These are phyloP conservation scores for Lophium mytilinum DNA, from an alignment of 495 filamentous ascomycete species.

Conservation along the genomic window DNA sequence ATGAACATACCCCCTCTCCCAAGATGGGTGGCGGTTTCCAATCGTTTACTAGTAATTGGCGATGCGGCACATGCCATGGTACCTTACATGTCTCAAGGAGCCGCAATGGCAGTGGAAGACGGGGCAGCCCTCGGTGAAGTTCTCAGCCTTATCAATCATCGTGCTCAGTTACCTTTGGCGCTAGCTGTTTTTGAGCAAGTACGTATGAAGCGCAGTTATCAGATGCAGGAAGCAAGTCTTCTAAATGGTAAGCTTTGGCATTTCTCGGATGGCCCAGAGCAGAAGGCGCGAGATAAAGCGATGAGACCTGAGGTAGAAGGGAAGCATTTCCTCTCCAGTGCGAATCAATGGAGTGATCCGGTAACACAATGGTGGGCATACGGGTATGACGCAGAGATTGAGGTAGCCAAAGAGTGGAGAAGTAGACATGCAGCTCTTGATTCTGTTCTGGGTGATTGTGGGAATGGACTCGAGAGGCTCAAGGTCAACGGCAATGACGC, in stretches of 20 bases:
- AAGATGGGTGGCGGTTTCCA: conserved; percentile 28
- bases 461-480: too few species aligned
- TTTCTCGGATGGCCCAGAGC: conserved; percentile 39
- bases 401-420: conserved; percentile 13
- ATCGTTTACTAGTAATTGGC: conserved; percentile 36
- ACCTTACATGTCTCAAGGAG: conserved; percentile 38
- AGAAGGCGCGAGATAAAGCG: conserved; percentile 36
- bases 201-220: conserved; percentile 16
- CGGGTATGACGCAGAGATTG: conserved; percentile 41
- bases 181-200: conserved; percentile 23
- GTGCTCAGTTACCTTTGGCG: background rate
- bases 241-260: conserved; percentile 38
- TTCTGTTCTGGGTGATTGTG: background rate
- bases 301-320: conserved; percentile 36
- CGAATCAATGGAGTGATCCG: conserved; percentile 45
- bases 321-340: conserved; percentile 28
- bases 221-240: conserved; percentile 29
- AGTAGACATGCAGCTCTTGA: background rate
- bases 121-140: conserved; percentile 28
- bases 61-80: conserved; percentile 48
- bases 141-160: conserved; percentile 3
- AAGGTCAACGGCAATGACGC: too few species aligned
- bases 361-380: conserved; percentile 41
- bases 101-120: conserved; percentile 40
- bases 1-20: conserved; percentile 28